phyloP scores from a whole-genome alignment of 2,329 filamentous ascomycete species.

The Trichoderma sp. region DNA sequence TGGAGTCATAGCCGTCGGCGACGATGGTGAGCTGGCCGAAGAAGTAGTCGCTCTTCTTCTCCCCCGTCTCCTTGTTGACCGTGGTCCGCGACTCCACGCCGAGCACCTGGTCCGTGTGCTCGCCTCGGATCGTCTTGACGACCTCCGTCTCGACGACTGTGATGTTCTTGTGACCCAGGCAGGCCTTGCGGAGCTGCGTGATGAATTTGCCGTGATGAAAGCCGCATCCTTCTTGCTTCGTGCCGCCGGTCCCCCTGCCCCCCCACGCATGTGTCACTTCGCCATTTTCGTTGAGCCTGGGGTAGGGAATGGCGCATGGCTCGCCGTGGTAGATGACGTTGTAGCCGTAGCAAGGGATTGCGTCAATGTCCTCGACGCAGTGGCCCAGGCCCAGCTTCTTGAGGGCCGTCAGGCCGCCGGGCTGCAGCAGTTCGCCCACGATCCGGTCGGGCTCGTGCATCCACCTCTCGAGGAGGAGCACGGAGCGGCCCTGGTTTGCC shows the following conservation, averaged over 20 bases:
- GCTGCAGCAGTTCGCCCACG: constrained; percentile 91
- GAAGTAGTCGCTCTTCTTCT: constrained; percentile 68
- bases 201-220: constrained; percentile 98
- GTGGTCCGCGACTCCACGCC: constrained; percentile 74
- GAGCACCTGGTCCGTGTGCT: constrained; percentile 67
- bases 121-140: constrained; percentile 67
- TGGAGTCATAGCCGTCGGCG: constrained; percentile 88
- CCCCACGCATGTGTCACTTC: constrained; percentile 38
- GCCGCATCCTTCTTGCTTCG: constrained; percentile 63
- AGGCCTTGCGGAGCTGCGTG: constrained; percentile 71
- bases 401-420: constrained; percentile 80
- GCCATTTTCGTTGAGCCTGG: constrained; percentile 53
- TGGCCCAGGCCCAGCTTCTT: constrained; percentile 74
- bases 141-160: constrained; percentile 89
- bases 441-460: constrained; percentile 93
- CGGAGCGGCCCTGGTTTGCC: constrained; percentile 84
- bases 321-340: constrained; percentile 78
- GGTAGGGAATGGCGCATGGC: constrained; percentile 75
- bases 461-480: constrained; percentile 83
- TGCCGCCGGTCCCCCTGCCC: constrained; percentile 35
- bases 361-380: constrained; percentile 86
- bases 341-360: constrained; percentile 79
- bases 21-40: constrained; percentile 86
- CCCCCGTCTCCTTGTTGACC: constrained; percentile 49
- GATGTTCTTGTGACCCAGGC: constrained; percentile 73